Evolutionary conservation across 331 rosid genomes (phyloP).

Genomic region (Quercus lobata): DNA sequence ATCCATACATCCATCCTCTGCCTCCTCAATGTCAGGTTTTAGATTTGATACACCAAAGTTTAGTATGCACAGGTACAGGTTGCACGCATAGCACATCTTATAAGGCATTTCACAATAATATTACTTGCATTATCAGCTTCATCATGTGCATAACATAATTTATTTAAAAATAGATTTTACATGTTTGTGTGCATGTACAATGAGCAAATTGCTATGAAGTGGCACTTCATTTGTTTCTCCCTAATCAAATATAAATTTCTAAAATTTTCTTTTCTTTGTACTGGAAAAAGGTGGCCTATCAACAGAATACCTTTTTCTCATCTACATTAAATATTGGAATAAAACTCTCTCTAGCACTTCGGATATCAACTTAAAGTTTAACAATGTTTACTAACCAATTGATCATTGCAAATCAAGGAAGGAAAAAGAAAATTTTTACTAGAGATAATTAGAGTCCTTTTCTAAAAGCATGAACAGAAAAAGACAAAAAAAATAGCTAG

Average conservation of each 20-base stretch:
- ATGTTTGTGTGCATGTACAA: neutral
- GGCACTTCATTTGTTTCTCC: neutral
- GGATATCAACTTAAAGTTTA: neutral
- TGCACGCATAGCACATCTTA: neutral
- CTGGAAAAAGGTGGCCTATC: neutral
- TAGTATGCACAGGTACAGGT: neutral
- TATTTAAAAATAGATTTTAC: neutral
- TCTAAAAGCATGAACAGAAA: neutral
- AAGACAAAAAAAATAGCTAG: neutral
- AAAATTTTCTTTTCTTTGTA: neutral
- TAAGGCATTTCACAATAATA: neutral
- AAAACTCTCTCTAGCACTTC: neutral
- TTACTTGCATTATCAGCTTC: neutral
- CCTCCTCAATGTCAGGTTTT: neutral
- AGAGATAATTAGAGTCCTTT: neutral
- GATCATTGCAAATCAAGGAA: neutral
- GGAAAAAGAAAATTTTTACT: neutral
- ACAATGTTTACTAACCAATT: neutral
- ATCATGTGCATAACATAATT: neutral
- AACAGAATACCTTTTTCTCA: neutral
- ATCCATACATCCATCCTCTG: neutral
- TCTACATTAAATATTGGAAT: neutral
- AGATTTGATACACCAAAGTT: neutral
- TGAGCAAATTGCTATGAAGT: neutral
- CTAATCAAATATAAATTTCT: neutral